phyloP scores from a whole-genome alignment of 441 rosid species.

The Metrosideros polymorpha region DNA sequence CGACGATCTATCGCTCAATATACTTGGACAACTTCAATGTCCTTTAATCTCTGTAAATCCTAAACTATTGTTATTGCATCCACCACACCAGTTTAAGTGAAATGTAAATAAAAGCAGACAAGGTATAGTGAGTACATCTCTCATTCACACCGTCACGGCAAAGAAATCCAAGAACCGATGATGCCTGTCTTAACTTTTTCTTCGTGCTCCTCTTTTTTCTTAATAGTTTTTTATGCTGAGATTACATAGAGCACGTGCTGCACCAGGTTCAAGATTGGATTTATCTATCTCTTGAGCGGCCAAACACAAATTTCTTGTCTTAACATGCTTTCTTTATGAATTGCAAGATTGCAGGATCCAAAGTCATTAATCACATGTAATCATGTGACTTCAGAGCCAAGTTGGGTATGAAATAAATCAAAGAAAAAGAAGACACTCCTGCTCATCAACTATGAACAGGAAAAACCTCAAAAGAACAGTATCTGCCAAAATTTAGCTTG shows the following conservation, averaged over 20 bases:
- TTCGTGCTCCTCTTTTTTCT: neutral
- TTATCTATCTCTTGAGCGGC: neutral
- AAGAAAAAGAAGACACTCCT: neutral
- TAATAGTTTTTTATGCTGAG: neutral
- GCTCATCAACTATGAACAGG: neutral
- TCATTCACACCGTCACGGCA: neutral
- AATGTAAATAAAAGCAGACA: neutral
- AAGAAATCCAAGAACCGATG: neutral
- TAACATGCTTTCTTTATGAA: neutral
- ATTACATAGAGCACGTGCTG: neutral
- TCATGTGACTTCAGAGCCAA: neutral
- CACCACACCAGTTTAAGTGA: neutral
- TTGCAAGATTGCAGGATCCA: constrained; percentile 30
- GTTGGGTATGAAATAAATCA: neutral
- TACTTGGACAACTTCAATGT: neutral
- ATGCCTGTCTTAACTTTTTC: neutral
- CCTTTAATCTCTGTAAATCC: neutral
- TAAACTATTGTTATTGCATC: neutral
- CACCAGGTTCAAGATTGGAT: neutral
- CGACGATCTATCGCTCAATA: neutral
- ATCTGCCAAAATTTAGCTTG: neutral
- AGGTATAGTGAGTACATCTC: neutral
- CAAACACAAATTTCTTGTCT: neutral
- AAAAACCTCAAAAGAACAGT: neutral
- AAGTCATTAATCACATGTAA: neutral